Base-by-base conservation (phyloP, 2,329 filamentous ascomycete genomes). In the Trichoderma citrinoviride region DNA sequence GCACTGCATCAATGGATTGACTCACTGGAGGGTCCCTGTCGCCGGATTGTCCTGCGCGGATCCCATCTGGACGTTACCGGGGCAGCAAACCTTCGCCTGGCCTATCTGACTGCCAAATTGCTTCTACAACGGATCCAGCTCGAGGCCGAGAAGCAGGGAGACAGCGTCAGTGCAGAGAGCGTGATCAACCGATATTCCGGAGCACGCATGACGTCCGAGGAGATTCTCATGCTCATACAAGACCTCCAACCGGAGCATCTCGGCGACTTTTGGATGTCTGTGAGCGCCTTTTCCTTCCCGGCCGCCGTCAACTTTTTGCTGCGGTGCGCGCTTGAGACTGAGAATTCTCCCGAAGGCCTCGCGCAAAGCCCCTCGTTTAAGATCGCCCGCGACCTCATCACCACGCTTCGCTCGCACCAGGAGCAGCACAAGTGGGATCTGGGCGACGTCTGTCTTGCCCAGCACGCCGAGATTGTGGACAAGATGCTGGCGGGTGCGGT, bases 301-400 rank as follows among this genome's bases (percentile, higher is more conserved):
- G 79, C 80, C 1, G 81, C 83, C 0, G 78, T 80, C 15, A 83
- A 79, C 46, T 83, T 84, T 44, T 71, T 85, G 29, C 71, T 85
- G 8, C 77, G 83, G 2, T 81, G 79, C 64, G 81, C 79, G 0
- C 70, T 85, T 2, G 78, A 82, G 62, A 77, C 77, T 3, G 78
- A 79, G 62, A 78, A 75, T 10, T 75, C 74, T 0, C 70, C 74
- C 0, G 67, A 68, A 0, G 74, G 74, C 0, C 73, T 81, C 1
- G 73, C 73, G 2, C 73, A 77, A 44, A 78, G 77, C 53, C 71
- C 69, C 7, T 79, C 80, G 0, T 71, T 83, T 10, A 72, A 73
- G n/a, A 76, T 82, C 61, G 80, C 81, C 0, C 74, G 72, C 5
- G 77, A 79, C 21, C 73, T 84, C 12, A 71, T 83, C 3, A 66